A percentile compares a stretch with the other conserved stretches of the same genome.
Evolutionary conservation across 2,329 filamentous ascomycete species (phyloP).

Genomic region (Hawksworthiomyces lignivorus): DNA sequence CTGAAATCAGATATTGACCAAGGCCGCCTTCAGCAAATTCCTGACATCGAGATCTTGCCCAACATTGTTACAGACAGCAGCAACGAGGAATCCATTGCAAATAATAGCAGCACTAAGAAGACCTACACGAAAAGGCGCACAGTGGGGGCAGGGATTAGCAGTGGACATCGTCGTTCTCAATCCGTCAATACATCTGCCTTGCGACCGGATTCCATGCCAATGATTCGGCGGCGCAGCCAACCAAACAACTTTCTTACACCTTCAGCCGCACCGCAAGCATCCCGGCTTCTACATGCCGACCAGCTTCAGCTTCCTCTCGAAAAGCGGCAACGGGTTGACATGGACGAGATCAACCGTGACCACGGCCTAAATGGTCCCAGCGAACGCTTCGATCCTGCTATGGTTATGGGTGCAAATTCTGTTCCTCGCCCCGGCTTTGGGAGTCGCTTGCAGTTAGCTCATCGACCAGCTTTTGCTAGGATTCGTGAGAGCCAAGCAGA

Average conservation of each 20-base stretch:
- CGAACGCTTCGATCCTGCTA: slow-evolving; percentile 2
- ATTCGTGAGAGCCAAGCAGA: slow-evolving; percentile 26
- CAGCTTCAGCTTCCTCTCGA: slow-evolving; percentile 6
- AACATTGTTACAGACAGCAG: slow-evolving; percentile 30
- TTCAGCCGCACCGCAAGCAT: not conserved
- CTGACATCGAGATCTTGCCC: slow-evolving; percentile 53
- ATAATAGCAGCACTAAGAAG: slow-evolving; percentile 11
- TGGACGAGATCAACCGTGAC: not conserved
- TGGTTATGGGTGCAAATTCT: too few species aligned
- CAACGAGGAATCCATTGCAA: slow-evolving; percentile 12
- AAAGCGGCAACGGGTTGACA: slow-evolving; percentile 14
- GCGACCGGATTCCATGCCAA: slow-evolving; percentile 13
- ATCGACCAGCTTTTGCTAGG: slow-evolving; percentile 25
- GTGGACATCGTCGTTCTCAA: slow-evolving; percentile 23
- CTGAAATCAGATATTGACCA: slow-evolving; percentile 38
- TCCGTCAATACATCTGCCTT: slow-evolving; percentile 20
- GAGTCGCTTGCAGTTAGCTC: slow-evolving; percentile 17
- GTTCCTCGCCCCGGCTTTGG: slow-evolving; percentile 17
- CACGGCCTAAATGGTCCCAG: not conserved
- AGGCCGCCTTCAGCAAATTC: slow-evolving; percentile 37
- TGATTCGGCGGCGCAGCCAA: slow-evolving; percentile 15
- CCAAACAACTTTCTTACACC: not conserved
- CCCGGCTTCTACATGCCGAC: not conserved
- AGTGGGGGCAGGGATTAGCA: not conserved
- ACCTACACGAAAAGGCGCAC: slow-evolving; percentile 9